Conservation (phyloP, 2,329 filamentous ascomycete species). For the Alternaria postmessia region DNA sequence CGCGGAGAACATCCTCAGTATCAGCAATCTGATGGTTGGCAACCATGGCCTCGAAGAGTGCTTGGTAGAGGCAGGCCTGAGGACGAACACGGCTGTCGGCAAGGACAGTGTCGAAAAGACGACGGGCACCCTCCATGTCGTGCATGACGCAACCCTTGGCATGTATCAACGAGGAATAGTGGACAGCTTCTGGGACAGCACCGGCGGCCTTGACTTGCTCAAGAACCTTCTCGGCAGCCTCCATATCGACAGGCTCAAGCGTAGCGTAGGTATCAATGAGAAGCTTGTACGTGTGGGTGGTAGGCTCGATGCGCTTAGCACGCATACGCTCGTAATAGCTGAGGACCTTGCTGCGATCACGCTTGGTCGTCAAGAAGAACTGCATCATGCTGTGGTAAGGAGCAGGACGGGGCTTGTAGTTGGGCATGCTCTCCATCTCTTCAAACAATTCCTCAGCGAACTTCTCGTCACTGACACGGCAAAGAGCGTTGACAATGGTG, state of each 20-base stretch:
- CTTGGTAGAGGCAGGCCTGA: conserved; percentile 91
- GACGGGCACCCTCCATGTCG: conserved; percentile 83
- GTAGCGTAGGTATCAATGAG: conserved; percentile 95
- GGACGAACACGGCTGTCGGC: conserved; percentile 71
- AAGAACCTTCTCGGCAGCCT: conserved; percentile 83
- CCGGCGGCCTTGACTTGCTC: conserved; percentile 78
- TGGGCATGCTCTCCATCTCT: conserved; percentile 98
- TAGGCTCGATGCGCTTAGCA: conserved; percentile 83
- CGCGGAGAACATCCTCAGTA: conserved; percentile 74
- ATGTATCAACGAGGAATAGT: conserved; percentile 95
- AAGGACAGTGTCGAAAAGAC: conserved; percentile 83
- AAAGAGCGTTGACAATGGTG: conserved; percentile 96
- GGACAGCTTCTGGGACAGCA: conserved; percentile 84
- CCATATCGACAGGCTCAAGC: conserved; percentile 89
- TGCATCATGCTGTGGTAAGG: conserved; percentile 99
- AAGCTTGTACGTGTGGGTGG: conserved; percentile 96
- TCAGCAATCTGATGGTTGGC: conserved; percentile 82
- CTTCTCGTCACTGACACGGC: conserved; percentile 95
- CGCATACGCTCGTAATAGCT: conserved; percentile 96
- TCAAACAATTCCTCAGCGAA: conserved; percentile 98
- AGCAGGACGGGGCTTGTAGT: conserved; percentile 96
- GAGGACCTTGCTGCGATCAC: conserved; percentile 91
- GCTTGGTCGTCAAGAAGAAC: conserved; percentile 97
- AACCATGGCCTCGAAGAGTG: conserved; percentile 96
- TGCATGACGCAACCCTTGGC: conserved; percentile 94